Evolutionary conservation across 331 rosid genomes (phyloP).

Genomic region (Dryas integrifolia): DNA sequence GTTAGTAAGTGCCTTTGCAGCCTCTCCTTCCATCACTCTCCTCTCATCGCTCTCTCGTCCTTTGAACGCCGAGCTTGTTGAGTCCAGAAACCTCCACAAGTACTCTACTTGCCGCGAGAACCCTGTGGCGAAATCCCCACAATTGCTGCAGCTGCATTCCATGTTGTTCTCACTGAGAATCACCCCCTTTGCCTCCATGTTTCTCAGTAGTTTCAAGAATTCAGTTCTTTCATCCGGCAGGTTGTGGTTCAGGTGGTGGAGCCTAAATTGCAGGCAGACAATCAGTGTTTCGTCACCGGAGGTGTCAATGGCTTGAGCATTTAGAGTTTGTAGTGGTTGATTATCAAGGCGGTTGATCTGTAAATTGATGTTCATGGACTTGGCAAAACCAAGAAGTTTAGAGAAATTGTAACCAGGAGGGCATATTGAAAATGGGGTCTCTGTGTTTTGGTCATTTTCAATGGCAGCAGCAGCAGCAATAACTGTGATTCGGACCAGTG

Average conservation of each 20-base stretch:
- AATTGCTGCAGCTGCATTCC: constrained; percentile 67
- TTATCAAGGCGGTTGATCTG: constrained; percentile 62
- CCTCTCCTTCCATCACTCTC: constrained; percentile 89
- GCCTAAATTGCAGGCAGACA: constrained; percentile 62
- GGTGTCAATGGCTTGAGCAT: constrained; percentile 38
- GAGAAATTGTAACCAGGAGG: constrained; percentile 72
- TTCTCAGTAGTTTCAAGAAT: constrained; percentile 47
- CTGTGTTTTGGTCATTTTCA: constrained; percentile 40
- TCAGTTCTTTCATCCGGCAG: constrained; percentile 57
- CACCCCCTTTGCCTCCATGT: constrained; percentile 68
- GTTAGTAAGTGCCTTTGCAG: constrained; percentile 67
- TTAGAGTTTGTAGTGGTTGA: constrained; percentile 45
- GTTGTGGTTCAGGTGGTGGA: constrained; percentile 63
- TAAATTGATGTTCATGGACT: constrained; percentile 59
- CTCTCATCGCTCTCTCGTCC: constrained; percentile 76
- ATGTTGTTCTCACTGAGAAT: constrained; percentile 70
- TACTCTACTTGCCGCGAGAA: constrained; percentile 62
- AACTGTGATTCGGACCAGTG: constrained; percentile 69
- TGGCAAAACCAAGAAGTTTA: constrained; percentile 67
- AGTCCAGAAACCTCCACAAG: constrained; percentile 79
- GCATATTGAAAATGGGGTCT: constrained; percentile 60
- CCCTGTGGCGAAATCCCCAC: constrained; percentile 58
- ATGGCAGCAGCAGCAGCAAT: constrained; percentile 47
- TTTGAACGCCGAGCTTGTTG: constrained; percentile 75
- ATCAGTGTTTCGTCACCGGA: constrained; percentile 52